phyloP scores from a whole-genome alignment of 805 yeast species.

The Ogataea methylovora region DNA sequence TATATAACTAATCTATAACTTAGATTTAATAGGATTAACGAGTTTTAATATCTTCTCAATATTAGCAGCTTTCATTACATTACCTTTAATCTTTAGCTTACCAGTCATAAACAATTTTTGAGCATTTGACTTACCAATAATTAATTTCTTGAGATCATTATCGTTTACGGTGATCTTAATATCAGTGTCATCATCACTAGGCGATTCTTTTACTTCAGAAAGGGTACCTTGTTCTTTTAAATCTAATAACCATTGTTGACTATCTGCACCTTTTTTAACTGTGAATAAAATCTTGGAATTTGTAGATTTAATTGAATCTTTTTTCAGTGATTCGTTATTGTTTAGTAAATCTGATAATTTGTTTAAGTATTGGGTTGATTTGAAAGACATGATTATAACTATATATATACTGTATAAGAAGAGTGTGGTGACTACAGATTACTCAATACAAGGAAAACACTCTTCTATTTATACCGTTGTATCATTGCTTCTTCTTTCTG shows the following conservation, averaged over 20 bases:
- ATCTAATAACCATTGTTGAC: slow-evolving; percentile 57
- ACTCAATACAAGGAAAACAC: too few species aligned
- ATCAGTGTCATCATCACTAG: slow-evolving; percentile 42
- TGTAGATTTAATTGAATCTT: slow-evolving; percentile 31
- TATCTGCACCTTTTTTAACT: slow-evolving; percentile 52
- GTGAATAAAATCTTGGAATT: slow-evolving; percentile 60
- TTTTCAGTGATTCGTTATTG: slow-evolving; percentile 11
- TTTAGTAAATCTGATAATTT: slow-evolving; percentile 9
- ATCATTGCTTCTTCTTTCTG: too few species aligned
- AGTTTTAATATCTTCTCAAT: slow-evolving; percentile 62
- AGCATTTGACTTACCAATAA: slow-evolving; percentile 74
- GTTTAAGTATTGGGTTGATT: slow-evolving; percentile 10
- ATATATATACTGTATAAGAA: too few species aligned
- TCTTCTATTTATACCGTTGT: too few species aligned
- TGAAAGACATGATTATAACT: too few species aligned
- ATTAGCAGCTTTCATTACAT: slow-evolving; percentile 83
- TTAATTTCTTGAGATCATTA: slow-evolving; percentile 62
- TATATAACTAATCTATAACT: slow-evolving; percentile 24
- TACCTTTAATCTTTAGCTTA: slow-evolving; percentile 79
- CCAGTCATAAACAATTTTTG: slow-evolving; percentile 82
- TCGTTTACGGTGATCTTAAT: slow-evolving; percentile 61
- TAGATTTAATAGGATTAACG: slow-evolving; percentile 35
- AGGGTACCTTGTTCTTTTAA: slow-evolving; percentile 50
- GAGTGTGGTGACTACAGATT: too few species aligned
- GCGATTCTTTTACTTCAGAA: slow-evolving; percentile 21